phyloP scores from a whole-genome alignment of 805 yeast genomes.

The Yarrowia osloensis region DNA sequence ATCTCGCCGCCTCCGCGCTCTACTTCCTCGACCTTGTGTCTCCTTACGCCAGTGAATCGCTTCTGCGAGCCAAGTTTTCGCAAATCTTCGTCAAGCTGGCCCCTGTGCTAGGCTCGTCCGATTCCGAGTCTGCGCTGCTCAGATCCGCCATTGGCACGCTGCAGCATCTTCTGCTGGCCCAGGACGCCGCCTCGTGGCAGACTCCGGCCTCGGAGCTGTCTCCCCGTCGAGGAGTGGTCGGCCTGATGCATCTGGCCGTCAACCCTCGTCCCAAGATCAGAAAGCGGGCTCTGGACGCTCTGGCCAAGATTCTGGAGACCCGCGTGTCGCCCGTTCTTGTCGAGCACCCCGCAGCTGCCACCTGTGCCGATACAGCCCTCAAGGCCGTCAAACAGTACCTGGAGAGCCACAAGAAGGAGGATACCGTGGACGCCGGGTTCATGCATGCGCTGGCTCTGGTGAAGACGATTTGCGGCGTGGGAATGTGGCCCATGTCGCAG shows the following conservation, averaged over 20 bases:
- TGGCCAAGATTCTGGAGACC: slow-evolving; percentile 59
- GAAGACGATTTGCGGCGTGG: slow-evolving; percentile 66
- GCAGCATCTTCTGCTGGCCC: slow-evolving; percentile 75
- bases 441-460: slow-evolving; percentile 79
- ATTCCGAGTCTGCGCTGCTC: slow-evolving; percentile 76
- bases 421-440: slow-evolving; percentile 52
- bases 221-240: slow-evolving; percentile 82
- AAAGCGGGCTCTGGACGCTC: slow-evolving; percentile 90
- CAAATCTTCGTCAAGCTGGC: slow-evolving; percentile 79
- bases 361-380: slow-evolving; percentile 69
- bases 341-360: slow-evolving; percentile 73
- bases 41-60: slow-evolving; percentile 60
- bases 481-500: slow-evolving; percentile 77
- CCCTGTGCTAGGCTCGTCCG: slow-evolving; percentile 68
- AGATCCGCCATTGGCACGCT: slow-evolving; percentile 84
- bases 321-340: slow-evolving; percentile 78
- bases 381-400: slow-evolving; percentile 54
- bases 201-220: slow-evolving; percentile 47
- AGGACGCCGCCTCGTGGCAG: slow-evolving; percentile 77
- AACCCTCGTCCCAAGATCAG: slow-evolving; percentile 95
- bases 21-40: slow-evolving; percentile 80
- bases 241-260: slow-evolving; percentile 71
- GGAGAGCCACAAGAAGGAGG: slow-evolving; percentile 42
- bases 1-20: slow-evolving; percentile 71
- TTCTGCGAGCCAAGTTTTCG: slow-evolving; percentile 72